Evolutionary conservation across 1,284 basidiomycete species (phyloP).

Genomic region (Puccinia novopanici): DNA sequence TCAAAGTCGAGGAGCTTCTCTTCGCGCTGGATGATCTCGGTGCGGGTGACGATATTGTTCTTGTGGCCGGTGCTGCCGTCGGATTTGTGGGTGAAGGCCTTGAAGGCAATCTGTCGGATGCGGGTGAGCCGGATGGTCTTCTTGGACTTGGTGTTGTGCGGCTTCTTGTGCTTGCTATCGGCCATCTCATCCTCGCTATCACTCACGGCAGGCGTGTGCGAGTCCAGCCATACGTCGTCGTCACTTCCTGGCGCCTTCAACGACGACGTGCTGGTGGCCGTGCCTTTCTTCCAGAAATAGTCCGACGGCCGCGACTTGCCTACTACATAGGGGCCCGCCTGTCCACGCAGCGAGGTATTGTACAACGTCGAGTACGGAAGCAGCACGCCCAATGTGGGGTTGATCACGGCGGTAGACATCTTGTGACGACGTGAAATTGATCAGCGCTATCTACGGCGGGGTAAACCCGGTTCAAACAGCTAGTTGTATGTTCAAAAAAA

Average conservation of each 20-base stretch:
- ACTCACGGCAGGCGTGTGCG: slow-evolving; percentile 20
- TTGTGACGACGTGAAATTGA: too few species aligned
- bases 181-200: slow-evolving; percentile 40
- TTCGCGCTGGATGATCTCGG: slow-evolving; percentile 11
- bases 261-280: not conserved
- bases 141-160: not conserved
- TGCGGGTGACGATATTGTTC: slow-evolving; percentile 22
- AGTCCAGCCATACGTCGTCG: slow-evolving; percentile 22
- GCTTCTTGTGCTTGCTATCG: not conserved
- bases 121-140: slow-evolving; percentile 1
- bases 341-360: slow-evolving; percentile 17
- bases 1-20: not conserved
- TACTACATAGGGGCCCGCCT: not conserved
- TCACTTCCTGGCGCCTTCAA: not conserved
- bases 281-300: slow-evolving; percentile 44
- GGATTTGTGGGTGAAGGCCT: slow-evolving; percentile 35
- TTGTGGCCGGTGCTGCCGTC: slow-evolving; percentile 21
- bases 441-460: too few species aligned
- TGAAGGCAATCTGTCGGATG: slow-evolving; percentile 43
- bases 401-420: too few species aligned
- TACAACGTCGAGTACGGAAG: slow-evolving; percentile 14
- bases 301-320: slow-evolving; percentile 25
- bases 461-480: too few species aligned
- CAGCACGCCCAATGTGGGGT: not conserved
- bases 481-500: too few species aligned